phyloP scores from a whole-genome alignment of 2,329 filamentous ascomycete species.

The Elsinoe batatas region DNA sequence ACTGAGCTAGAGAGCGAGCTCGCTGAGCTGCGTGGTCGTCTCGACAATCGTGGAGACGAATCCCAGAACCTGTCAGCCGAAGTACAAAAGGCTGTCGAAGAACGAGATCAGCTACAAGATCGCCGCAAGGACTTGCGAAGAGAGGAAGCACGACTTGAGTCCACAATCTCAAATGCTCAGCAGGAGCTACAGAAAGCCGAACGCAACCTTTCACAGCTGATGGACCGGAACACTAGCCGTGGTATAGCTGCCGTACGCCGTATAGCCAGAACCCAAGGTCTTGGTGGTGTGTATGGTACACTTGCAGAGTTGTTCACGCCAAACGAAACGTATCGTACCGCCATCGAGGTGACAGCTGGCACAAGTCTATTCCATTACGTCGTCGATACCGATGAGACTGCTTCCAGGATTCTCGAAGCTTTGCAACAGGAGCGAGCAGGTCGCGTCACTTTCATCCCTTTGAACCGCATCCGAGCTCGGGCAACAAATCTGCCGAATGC shows the following conservation, averaged over 20 bases:
- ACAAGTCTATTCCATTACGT: slow-evolving; percentile 92
- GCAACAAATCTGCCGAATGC: slow-evolving; percentile 67
- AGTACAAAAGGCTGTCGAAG: slow-evolving; percentile 66
- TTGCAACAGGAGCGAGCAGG: slow-evolving; percentile 73
- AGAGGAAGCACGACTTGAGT: slow-evolving; percentile 78
- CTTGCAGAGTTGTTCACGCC: slow-evolving; percentile 88
- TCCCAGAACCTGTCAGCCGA: slow-evolving; percentile 63
- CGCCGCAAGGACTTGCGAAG: slow-evolving; percentile 79
- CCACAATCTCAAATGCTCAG: slow-evolving; percentile 63
- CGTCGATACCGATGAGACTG: slow-evolving; percentile 83
- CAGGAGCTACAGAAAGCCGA: slow-evolving; percentile 72
- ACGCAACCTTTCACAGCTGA: slow-evolving; percentile 65
- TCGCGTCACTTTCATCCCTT: slow-evolving; percentile 86
- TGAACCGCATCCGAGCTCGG: slow-evolving; percentile 67
- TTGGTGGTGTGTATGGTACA: slow-evolving; percentile 84
- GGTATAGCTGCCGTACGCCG: slow-evolving; percentile 80
- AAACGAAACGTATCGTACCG: slow-evolving; percentile 71
- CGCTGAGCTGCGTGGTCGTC: slow-evolving; percentile 55
- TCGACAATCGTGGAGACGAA: slow-evolving; percentile 70
- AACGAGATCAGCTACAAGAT: slow-evolving; percentile 68
- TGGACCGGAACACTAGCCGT: slow-evolving; percentile 79
- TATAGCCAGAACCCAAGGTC: slow-evolving; percentile 66
- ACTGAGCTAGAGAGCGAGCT: slow-evolving; percentile 63
- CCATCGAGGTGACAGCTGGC: slow-evolving; percentile 87
- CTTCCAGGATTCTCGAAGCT: slow-evolving; percentile 67